Evolutionary conservation across 2,329 filamentous ascomycete genomes (phyloP).

Genomic region (Ophiostoma sp.): DNA sequence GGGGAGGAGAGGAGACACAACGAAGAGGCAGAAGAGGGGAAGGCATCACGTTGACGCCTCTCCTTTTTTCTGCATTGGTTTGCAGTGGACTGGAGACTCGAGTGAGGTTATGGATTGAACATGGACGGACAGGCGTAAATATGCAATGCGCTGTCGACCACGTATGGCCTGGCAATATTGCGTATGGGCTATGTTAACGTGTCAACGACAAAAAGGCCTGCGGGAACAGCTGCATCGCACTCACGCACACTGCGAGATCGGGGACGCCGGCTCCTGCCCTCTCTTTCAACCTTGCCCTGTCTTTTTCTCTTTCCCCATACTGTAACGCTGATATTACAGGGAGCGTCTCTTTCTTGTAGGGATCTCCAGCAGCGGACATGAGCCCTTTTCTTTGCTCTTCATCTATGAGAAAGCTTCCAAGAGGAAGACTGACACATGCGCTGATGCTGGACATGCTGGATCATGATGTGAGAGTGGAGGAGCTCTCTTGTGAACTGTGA

Average conservation of each 20-base stretch:
- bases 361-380: neutral
- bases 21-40: neutral
- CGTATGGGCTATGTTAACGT: neutral
- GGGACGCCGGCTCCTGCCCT: slow-evolving; percentile 15
- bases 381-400: neutral
- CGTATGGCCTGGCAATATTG: neutral
- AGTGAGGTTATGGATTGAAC: neutral
- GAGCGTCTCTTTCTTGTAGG: neutral
- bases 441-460: neutral
- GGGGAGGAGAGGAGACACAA: neutral
- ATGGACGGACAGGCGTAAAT: neutral
- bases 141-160: neutral
- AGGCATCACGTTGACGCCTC: neutral
- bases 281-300: neutral
- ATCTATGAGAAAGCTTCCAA: no score
- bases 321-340: neutral
- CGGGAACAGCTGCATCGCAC: neutral
- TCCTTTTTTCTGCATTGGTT: slow-evolving; percentile 7
- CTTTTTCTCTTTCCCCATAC: neutral
- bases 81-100: neutral
- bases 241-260: slow-evolving; percentile 20
- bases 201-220: neutral
- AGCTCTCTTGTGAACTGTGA: neutral
- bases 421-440: no score
- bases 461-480: neutral